A percentile compares a stretch with the other conserved stretches of the same genome.
phyloP scores from a whole-genome alignment of 1,284 basidiomycete genomes.

The Ceratorhiza oryzae-sativae region DNA sequence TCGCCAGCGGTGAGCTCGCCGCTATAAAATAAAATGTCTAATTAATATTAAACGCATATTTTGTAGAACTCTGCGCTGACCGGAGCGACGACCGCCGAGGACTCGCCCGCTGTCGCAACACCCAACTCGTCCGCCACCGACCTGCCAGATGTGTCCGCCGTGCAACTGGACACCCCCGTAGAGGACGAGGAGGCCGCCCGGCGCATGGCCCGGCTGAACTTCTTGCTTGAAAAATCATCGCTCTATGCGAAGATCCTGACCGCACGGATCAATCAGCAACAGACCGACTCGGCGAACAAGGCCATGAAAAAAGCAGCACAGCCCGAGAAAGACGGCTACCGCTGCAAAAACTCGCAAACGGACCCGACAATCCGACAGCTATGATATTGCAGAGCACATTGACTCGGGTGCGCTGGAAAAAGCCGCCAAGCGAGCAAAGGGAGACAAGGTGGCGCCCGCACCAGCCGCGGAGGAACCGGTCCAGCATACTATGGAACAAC shows the following conservation, averaged over 20 bases:
- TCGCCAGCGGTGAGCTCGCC: slow-evolving; percentile 21
- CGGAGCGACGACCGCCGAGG: not conserved
- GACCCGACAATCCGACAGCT: slow-evolving; percentile 50
- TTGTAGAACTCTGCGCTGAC: slow-evolving; percentile 6
- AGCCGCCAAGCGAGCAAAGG: slow-evolving; percentile 45
- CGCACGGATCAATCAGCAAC: slow-evolving; percentile 56
- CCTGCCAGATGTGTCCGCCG: slow-evolving; percentile 47
- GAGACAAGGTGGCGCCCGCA: slow-evolving; percentile 50
- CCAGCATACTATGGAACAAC: slow-evolving; percentile 60
- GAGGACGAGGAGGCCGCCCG: slow-evolving; percentile 66
- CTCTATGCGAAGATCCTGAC: slow-evolving; percentile 67
- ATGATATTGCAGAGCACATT: slow-evolving; percentile 30
- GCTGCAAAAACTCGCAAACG: slow-evolving; percentile 40
- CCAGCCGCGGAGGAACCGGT: slow-evolving; percentile 31
- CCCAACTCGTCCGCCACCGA: slow-evolving; percentile 18
- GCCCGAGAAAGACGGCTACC: slow-evolving; percentile 43
- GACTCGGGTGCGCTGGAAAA: slow-evolving; percentile 27
- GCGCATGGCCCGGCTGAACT: slow-evolving; percentile 55
- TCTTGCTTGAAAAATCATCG: slow-evolving; percentile 68
- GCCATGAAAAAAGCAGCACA: slow-evolving; percentile 19
- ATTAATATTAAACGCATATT: not conserved
- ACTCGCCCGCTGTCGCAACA: slow-evolving; percentile 8
- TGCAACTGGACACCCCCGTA: slow-evolving; percentile 67
- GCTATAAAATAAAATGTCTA: too few species aligned
- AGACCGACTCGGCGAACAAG: slow-evolving; percentile 45